Evolutionary conservation across 2,329 filamentous ascomycete genomes (phyloP), one percentile per base, ranked within the genome.

Genomic region (Epichloe festucae): DNA sequence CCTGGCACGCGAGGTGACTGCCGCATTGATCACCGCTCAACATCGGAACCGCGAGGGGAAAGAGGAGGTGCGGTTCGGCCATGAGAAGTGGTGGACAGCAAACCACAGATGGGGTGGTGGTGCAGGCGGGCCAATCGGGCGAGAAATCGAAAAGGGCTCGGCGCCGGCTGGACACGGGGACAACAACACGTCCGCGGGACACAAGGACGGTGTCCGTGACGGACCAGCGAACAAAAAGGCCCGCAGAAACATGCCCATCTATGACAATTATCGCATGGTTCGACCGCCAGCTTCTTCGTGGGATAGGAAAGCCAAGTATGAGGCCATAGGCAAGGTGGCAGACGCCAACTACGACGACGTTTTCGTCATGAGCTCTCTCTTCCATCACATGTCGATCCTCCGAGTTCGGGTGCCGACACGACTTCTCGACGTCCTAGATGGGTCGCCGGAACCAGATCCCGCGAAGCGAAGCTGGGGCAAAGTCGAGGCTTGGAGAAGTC

Each of bases 191-290:
- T 58, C 59, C 21, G 61, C 14, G 15, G 35, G 57, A 2, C 55
- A 56, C 39, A 60, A 65, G 15, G 54, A 56, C 5, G 59, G 64
- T 43, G 59, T 59, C 34, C 35, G 53, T 14, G 44, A 55, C 21
- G 51, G 54, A 51, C 63, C 60, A 5, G 56, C 60, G 4, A 62
- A 59, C 38, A 78, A 78, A 78, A 78, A 73, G 55, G 64, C 73
- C 39, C 73, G 77, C 53, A 79, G 76, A 62, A 78, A 71, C 49
- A 65, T 78, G 62, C 73, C 72, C 54, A 72, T 82, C 46, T 84
- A 83, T 60, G 80, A 84, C 60, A 77, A 73, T 57, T 84, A 84
- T 64, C 74, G 81, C 52, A 81, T 79, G 71, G 70, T 84, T 44
- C 72, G 77, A 2, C 76, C 75, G 8, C 80, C 81, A 0, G 65